These are phyloP conservation scores for Porogramme epimiltina DNA, from an alignment of 1,284 basidiomycete genomes.

Conservation along the genomic window DNA sequence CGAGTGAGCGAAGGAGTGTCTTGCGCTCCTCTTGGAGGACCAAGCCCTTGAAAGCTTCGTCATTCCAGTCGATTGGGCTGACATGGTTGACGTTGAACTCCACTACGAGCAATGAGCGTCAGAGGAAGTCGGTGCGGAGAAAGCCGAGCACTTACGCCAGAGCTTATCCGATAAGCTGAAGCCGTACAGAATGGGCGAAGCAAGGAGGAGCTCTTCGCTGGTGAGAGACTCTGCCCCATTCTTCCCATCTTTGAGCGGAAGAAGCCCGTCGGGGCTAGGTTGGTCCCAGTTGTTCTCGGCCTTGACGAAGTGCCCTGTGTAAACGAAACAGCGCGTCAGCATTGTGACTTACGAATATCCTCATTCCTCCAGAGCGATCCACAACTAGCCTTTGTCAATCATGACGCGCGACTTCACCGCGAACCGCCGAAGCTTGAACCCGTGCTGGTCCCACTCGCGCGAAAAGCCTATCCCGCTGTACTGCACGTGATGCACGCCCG, in stretches of 20 bases:
- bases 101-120: slow-evolving; percentile 44
- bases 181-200: slow-evolving; percentile 56
- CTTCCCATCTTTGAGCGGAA: slow-evolving; percentile 9
- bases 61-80: slow-evolving; percentile 53
- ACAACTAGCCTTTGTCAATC: slow-evolving; percentile 48
- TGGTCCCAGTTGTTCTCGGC: slow-evolving; percentile 48
- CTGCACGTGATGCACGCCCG: slow-evolving; percentile 55
- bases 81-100: slow-evolving; percentile 57
- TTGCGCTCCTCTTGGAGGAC: slow-evolving; percentile 55
- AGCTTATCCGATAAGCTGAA: slow-evolving; percentile 60
- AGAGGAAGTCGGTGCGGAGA: too few species aligned
- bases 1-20: too few species aligned
- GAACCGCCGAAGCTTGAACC: slow-evolving; percentile 30
- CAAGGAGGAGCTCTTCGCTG: slow-evolving; percentile 45
- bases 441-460: slow-evolving; percentile 55
- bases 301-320: slow-evolving; percentile 43
- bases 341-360: too few species aligned
- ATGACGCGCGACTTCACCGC: slow-evolving; percentile 45
- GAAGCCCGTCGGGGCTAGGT: too few species aligned
- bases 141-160: slow-evolving; percentile 63
- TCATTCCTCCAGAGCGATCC: background rate
- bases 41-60: slow-evolving; percentile 57
- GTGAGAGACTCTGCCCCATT: slow-evolving; percentile 6
- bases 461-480: slow-evolving; percentile 52
- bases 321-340: background rate